Conservation (phyloP, 176 grass and related monocot species). For the Triticum turgidum region DNA sequence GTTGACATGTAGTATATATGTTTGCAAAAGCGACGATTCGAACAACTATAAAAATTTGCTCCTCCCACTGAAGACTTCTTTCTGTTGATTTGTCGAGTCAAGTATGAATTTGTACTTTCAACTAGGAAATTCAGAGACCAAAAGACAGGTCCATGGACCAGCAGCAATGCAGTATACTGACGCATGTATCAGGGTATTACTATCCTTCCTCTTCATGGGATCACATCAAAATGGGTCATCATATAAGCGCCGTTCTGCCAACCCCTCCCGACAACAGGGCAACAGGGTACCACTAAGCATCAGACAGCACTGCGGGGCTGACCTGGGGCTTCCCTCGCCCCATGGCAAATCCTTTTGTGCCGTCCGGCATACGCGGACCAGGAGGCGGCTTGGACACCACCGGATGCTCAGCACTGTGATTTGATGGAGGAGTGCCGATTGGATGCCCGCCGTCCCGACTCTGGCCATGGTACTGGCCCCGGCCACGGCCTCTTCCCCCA, state of each 20-base stretch:
- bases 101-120: slow-evolving; percentile 18
- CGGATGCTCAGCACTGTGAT: slow-evolving; percentile 49
- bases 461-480: slow-evolving; percentile 42
- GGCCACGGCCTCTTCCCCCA: slow-evolving; percentile 49
- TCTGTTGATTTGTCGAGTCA: not conserved
- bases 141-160: slow-evolving; percentile 15
- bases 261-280: not conserved
- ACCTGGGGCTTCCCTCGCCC: slow-evolving; percentile 67
- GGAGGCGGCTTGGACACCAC: slow-evolving; percentile 64
- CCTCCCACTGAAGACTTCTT: not conserved
- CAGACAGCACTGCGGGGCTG: slow-evolving; percentile 20
- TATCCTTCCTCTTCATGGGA: not conserved
- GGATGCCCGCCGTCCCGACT: slow-evolving; percentile 33
- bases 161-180: slow-evolving; percentile 27
- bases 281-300: not conserved
- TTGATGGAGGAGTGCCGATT: slow-evolving; percentile 47
- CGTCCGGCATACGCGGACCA: slow-evolving; percentile 94
- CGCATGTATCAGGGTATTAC: slow-evolving; percentile 24
- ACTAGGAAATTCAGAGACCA: slow-evolving; percentile 1
- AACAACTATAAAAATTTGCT: not conserved
- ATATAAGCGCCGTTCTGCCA: slow-evolving; percentile 17
- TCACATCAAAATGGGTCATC: slow-evolving; percentile 37
- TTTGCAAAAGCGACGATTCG: not conserved
- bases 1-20: not conserved
- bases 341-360: slow-evolving; percentile 89